Conservation (phyloP, 1,284 basidiomycete genomes). For the Rhodotorula sp. region DNA sequence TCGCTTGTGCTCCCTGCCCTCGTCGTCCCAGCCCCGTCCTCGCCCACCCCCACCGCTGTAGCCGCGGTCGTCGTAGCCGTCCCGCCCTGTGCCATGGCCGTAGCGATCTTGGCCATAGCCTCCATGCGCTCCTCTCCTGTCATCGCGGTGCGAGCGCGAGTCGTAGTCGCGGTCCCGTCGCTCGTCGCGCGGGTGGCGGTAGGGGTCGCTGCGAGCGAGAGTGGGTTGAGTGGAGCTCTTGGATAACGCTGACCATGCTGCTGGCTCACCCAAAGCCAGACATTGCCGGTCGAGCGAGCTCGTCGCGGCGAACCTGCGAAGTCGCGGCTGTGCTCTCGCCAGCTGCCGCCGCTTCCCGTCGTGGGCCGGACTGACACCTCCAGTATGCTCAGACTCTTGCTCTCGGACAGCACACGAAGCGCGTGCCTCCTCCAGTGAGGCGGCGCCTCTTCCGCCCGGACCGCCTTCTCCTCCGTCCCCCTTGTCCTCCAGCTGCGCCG, state of each 20-base stretch:
- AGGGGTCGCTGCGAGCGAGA: constrained; percentile 3
- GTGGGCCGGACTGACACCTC: background rate
- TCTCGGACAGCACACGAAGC: background rate
- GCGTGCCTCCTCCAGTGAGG: too few relatives aligned
- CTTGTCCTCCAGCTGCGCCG: background rate
- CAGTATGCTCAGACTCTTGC: background rate
- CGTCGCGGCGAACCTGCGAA: background rate
- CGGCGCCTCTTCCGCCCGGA: background rate
- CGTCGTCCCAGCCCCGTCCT: constrained; percentile 12
- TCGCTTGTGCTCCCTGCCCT: constrained; percentile 22
- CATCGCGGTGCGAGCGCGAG: constrained; percentile 1
- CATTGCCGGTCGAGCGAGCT: background rate
- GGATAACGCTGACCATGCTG: fast-evolving
- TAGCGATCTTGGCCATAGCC: background rate
- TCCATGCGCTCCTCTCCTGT: background rate
- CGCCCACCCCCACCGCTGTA: background rate
- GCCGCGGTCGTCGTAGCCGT: background rate
- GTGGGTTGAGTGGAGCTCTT: background rate
- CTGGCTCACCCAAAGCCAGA: constrained; percentile 19
- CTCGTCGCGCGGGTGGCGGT: constrained; percentile 10
- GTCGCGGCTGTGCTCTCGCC: background rate
- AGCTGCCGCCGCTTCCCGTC: background rate
- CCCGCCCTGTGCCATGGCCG: background rate
- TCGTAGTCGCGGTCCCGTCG: background rate
- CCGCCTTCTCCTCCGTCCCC: background rate